These are phyloP conservation scores for Emericellopsis cladophorae DNA, from an alignment of 2,329 filamentous ascomycete genomes.

Conservation along the genomic window DNA sequence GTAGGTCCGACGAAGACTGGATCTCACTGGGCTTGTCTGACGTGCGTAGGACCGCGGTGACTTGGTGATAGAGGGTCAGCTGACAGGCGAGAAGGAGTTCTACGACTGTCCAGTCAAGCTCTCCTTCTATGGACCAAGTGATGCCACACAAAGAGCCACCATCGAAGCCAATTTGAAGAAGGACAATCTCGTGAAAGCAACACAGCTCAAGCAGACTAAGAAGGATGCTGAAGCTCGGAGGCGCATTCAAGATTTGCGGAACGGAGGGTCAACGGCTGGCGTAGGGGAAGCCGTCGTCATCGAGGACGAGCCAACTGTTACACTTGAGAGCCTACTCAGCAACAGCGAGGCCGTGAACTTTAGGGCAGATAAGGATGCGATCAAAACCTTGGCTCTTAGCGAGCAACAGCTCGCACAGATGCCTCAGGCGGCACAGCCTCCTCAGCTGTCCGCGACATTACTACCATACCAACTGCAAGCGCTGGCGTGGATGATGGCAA, in stretches of 20 bases:
- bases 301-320: conserved; percentile 16
- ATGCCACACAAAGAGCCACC: conserved; percentile 33
- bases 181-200: conserved; percentile 49
- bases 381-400: conserved; percentile 57
- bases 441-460: conserved; percentile 49
- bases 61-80: conserved; percentile 53
- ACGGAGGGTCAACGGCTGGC: conserved; percentile 23
- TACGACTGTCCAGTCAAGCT: conserved; percentile 65
- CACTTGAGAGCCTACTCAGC: conserved; percentile 51
- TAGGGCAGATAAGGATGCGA: conserved; percentile 48
- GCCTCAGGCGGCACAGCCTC: conserved; percentile 60
- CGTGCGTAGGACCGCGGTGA: conserved; percentile 38
- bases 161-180: conserved; percentile 51
- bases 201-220: conserved; percentile 41
- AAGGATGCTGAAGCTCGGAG: conserved; percentile 40
- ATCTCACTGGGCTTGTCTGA: conserved; percentile 4
- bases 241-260: conserved; percentile 25
- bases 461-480: conserved; percentile 74
- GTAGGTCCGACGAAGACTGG: conserved; percentile 24
- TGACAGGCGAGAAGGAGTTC: conserved; percentile 51
- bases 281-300: conserved; percentile 11
- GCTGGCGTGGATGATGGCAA: conserved; percentile 67
- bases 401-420: conserved; percentile 60
- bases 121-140: conserved; percentile 54
- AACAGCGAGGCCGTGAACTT: conserved; percentile 57